A percentile compares a stretch with the other conserved stretches of the same genome.
Conservation (phyloP, 805 yeast species). For the Starmerella bombicola region DNA sequence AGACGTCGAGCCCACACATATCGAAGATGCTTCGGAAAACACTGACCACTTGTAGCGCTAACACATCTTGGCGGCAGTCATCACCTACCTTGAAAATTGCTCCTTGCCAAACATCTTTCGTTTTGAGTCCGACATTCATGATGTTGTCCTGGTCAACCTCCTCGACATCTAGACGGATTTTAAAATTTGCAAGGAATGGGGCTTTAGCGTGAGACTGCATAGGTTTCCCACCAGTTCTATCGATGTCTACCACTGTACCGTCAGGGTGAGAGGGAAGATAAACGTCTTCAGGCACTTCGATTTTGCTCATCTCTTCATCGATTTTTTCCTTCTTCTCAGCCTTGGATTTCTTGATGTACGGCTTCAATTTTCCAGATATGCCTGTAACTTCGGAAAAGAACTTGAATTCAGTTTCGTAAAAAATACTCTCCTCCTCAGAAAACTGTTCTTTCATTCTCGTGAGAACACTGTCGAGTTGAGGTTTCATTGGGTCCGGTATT, state of each 20-base stretch:
- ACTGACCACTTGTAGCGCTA: slow-evolving; percentile 83
- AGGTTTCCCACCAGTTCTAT: slow-evolving; percentile 84
- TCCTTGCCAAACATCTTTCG: slow-evolving; percentile 69
- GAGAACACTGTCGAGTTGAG: slow-evolving; percentile 63
- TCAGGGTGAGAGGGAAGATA: slow-evolving; percentile 95
- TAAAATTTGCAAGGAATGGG: slow-evolving; percentile 93
- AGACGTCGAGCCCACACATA: slow-evolving; percentile 75
- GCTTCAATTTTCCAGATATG: slow-evolving; percentile 89
- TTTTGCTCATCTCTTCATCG: slow-evolving; percentile 85
- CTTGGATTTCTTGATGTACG: slow-evolving; percentile 83
- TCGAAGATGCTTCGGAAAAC: slow-evolving; percentile 87
- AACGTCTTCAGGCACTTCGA: slow-evolving; percentile 64
- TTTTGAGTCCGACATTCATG: slow-evolving; percentile 18
- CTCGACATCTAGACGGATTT: slow-evolving; percentile 44
- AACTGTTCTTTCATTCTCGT: slow-evolving; percentile 51
- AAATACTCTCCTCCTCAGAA: slow-evolving; percentile 45
- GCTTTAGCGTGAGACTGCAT: slow-evolving; percentile 97
- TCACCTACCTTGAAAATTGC: slow-evolving; percentile 99
- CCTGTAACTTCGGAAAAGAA: slow-evolving; percentile 86
- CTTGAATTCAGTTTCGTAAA: slow-evolving; percentile 70
- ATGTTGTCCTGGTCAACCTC: slow-evolving; percentile 20
- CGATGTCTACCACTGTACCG: slow-evolving; percentile 84
- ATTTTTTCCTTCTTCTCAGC: slow-evolving; percentile 93
- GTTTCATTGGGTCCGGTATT: slow-evolving; percentile 70
- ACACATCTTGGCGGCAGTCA: slow-evolving; percentile 94